Percentiles rank a stretch among this genome's conserved stretches.
Conservation (phyloP, 805 yeast species). For the Lipomyces orientalis region DNA sequence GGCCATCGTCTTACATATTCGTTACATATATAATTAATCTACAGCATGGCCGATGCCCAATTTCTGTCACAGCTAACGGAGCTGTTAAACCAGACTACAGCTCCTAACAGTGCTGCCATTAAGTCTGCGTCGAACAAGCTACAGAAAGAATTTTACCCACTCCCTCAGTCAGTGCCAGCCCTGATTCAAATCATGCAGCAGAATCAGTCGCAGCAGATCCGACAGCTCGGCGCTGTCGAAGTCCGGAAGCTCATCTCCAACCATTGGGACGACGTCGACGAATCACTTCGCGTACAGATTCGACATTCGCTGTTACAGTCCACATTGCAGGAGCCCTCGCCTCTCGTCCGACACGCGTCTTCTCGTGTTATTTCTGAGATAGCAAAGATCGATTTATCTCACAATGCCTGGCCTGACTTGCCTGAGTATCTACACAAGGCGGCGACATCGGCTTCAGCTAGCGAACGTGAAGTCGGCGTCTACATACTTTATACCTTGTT, state of each 20-base stretch:
- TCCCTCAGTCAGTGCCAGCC: constrained; percentile 76
- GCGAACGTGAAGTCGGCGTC: constrained; percentile 79
- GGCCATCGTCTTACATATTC: background rate
- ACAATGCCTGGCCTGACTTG: constrained; percentile 73
- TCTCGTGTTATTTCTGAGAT: constrained; percentile 90
- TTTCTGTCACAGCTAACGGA: constrained; percentile 21
- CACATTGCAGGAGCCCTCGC: constrained; percentile 67
- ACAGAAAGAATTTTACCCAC: constrained; percentile 73
- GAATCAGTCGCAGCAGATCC: constrained; percentile 70
- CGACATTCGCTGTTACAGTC: constrained; percentile 70
- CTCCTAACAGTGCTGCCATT: constrained; percentile 78
- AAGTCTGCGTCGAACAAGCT: constrained; percentile 81
- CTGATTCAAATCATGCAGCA: constrained; percentile 79
- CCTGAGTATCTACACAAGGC: constrained; percentile 73
- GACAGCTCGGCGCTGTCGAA: constrained; percentile 96
- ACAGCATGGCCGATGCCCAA: constrained; percentile 29
- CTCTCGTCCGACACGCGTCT: constrained; percentile 80
- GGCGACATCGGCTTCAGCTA: constrained; percentile 61
- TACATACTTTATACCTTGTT: constrained; percentile 77
- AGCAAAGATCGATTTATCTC: constrained; percentile 74
- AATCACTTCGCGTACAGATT: constrained; percentile 58
- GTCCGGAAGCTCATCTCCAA: constrained; percentile 78
- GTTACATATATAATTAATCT: background rate
- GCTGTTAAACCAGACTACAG: constrained; percentile 68
- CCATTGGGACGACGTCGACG: constrained; percentile 61